Percentiles rank a stretch among this genome's conserved stretches.
Evolutionary conservation across 2,329 filamentous ascomycete genomes (phyloP).

Genomic region (Didymella segeticola): DNA sequence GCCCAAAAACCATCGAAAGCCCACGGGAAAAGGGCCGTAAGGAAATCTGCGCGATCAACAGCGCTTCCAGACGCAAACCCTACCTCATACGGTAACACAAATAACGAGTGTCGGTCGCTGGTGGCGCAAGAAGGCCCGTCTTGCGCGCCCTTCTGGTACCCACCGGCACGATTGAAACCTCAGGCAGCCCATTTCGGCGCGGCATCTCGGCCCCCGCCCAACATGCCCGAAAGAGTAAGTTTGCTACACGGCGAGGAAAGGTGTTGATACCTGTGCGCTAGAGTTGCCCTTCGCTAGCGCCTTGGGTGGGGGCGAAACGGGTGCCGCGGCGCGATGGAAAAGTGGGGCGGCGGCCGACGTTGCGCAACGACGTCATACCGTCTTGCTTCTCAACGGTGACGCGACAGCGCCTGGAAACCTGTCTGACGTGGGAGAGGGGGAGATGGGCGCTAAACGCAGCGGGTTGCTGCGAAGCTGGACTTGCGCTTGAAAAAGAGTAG

Average conservation of each 20-base stretch:
- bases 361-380: conserved; percentile 1
- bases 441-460: too few relatives aligned
- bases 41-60: too few relatives aligned
- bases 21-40: too few relatives aligned
- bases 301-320: neutral
- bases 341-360: neutral
- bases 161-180: neutral
- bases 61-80: neutral
- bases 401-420: neutral
- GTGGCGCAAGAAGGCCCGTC: conserved; percentile 19
- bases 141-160: conserved; percentile 1
- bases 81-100: neutral
- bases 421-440: too few relatives aligned
- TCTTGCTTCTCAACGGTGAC: neutral
- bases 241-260: neutral
- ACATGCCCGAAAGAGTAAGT: neutral
- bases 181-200: neutral
- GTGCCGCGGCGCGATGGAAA: neutral
- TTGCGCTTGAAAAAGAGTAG: too few relatives aligned
- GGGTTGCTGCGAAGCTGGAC: too few relatives aligned
- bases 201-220: neutral
- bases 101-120: neutral
- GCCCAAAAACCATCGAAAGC: too few relatives aligned
- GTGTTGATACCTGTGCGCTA: neutral
- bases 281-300: conserved; percentile 1